phyloP scores from a whole-genome alignment of 1,139 yeast genomes.

The Kurtzmaniella quercitrusa region DNA sequence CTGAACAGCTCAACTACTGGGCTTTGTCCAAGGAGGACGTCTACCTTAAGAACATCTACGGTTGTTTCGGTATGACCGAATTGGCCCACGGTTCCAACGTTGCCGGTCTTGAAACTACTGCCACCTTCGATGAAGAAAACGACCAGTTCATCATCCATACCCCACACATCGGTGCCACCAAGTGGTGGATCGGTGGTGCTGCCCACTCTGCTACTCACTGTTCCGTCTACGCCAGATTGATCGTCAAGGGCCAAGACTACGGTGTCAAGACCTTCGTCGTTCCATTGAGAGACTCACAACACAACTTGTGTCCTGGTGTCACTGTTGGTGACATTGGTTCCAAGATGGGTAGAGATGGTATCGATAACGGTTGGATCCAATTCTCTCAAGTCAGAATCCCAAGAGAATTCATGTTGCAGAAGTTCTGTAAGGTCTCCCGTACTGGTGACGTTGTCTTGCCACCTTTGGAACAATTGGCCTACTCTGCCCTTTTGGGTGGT shows the following conservation, averaged over 20 bases:
- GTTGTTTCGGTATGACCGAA: conserved; percentile 50
- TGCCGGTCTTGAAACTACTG: conserved; percentile 44
- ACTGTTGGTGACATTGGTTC: conserved; percentile 46
- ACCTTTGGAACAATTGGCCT: conserved; percentile 44
- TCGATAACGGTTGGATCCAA: conserved; percentile 50
- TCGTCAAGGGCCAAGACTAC: conserved; percentile 42
- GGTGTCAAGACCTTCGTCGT: conserved; percentile 49
- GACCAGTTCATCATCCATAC: conserved; percentile 45
- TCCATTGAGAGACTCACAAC: conserved; percentile 43
- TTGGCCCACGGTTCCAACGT: conserved; percentile 49
- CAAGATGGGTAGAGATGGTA: conserved; percentile 49
- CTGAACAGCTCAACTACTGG: conserved; percentile 39
- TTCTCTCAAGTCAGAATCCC: conserved; percentile 43
- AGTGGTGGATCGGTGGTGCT: conserved; percentile 53
- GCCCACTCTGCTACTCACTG: conserved; percentile 48
- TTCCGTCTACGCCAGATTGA: conserved; percentile 39
- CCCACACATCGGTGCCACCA: conserved; percentile 48
- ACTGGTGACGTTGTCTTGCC: conserved; percentile 41
- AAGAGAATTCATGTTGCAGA: conserved; percentile 45
- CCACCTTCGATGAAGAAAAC: conserved; percentile 35
- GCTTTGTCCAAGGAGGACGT: conserved; percentile 33
- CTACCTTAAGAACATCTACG: conserved; percentile 34
- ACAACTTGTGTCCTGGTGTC: conserved; percentile 41
- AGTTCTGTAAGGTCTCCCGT: conserved; percentile 39
- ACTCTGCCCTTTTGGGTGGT: conserved; percentile 44